phyloP scores from a whole-genome alignment of 2,329 filamentous ascomycete genomes.

The Fusarium lateritium region DNA sequence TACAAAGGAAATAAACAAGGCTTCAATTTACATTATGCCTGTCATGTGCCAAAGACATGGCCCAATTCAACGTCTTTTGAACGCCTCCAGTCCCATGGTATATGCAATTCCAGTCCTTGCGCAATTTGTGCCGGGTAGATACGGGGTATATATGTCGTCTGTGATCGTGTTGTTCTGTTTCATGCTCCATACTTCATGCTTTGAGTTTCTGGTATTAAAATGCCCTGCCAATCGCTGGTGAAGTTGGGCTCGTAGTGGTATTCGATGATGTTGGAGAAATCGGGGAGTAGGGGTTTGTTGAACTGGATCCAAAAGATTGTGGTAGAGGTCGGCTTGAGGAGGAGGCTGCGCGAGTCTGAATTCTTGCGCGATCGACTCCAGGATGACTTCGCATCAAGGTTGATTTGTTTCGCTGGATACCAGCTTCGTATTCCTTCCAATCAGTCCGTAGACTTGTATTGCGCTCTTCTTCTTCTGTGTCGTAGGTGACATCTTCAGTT shows the following conservation, averaged over 20 bases:
- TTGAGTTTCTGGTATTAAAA: constrained; percentile 15
- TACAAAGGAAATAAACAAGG: constrained; percentile 10
- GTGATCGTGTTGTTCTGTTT: constrained; percentile 2
- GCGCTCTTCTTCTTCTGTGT: constrained; percentile 40
- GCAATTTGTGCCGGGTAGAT: constrained; percentile 1
- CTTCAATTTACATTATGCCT: constrained; percentile 13
- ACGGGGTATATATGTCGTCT: constrained; percentile 12
- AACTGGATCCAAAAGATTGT: constrained; percentile 35
- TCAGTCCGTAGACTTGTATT: constrained; percentile 49
- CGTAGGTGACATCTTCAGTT: constrained; percentile 25
- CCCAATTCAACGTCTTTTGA: background rate
- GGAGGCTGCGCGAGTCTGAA: constrained; percentile 24
- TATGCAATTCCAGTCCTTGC: constrained; percentile 26
- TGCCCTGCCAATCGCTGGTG: constrained; percentile 30
- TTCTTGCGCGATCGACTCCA: constrained; percentile 41
- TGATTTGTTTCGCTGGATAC: constrained; percentile 49
- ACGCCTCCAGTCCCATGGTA: constrained; percentile 24
- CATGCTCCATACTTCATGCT: constrained; percentile 5
- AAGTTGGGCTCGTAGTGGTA: constrained; percentile 18
- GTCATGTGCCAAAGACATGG: background rate
- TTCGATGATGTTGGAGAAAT: constrained; percentile 33
- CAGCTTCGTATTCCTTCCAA: constrained; percentile 60
- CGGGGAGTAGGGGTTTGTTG: constrained; percentile 34
- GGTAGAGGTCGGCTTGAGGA: constrained; percentile 29
- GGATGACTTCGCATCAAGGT: constrained; percentile 51